Percentiles rank a stretch among this genome's conserved stretches.
These are phyloP conservation scores for Fusarium illudens DNA, from an alignment of 2,329 filamentous ascomycete species.

Conservation along the genomic window DNA sequence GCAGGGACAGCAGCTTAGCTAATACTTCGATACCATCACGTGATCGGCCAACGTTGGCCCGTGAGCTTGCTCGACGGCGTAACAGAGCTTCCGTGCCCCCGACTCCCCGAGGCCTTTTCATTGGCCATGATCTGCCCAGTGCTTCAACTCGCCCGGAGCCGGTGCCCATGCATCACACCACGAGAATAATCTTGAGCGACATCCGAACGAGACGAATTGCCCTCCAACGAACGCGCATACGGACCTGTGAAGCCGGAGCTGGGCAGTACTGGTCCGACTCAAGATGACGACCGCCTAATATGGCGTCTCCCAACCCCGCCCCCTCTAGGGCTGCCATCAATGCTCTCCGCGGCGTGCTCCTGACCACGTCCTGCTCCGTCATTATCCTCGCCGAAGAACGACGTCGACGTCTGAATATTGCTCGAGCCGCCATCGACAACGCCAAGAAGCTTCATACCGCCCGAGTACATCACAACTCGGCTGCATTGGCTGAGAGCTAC, in stretches of 20 bases:
- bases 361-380: slow-evolving; percentile 66
- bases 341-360: slow-evolving; percentile 62
- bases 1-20: neutral
- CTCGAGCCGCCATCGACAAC: slow-evolving; percentile 61
- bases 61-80: neutral
- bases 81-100: neutral
- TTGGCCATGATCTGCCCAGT: slow-evolving; percentile 6
- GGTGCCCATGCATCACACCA: slow-evolving; percentile 36
- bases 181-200: slow-evolving; percentile 29
- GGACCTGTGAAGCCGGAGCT: neutral
- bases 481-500: slow-evolving; percentile 41
- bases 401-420: slow-evolving; percentile 61
- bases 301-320: slow-evolving; percentile 58
- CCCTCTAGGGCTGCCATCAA: slow-evolving; percentile 65
- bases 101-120: slow-evolving; percentile 10
- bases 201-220: slow-evolving; percentile 39
- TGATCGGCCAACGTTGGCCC: neutral
- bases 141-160: slow-evolving; percentile 6
- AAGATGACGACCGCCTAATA: slow-evolving; percentile 47
- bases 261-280: slow-evolving; percentile 9
- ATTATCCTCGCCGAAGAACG: slow-evolving; percentile 65
- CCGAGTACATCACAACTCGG: slow-evolving; percentile 44
- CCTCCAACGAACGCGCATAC: slow-evolving; percentile 1
- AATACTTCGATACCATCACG: neutral
- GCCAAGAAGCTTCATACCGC: slow-evolving; percentile 59